phyloP scores from a whole-genome alignment of 768 basidiomycete genomes.

The Boletus rubescentipes region DNA sequence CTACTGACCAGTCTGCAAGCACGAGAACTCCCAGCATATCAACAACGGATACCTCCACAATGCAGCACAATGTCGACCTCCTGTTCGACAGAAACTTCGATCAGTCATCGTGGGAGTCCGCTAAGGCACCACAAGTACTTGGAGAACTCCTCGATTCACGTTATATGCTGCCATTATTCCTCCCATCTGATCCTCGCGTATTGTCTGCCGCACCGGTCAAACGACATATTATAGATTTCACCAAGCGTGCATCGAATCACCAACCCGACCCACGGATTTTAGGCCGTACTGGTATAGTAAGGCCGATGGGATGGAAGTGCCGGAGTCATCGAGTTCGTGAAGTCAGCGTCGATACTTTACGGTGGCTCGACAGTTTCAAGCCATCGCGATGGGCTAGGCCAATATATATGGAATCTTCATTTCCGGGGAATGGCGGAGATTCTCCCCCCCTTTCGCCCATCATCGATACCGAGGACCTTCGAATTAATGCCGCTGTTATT shows the following conservation, averaged over 20 bases:
- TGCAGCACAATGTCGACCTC: constrained; percentile 67
- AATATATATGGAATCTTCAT: constrained; percentile 32
- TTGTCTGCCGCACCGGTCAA: constrained; percentile 67
- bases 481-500: constrained; percentile 39
- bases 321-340: constrained; percentile 60
- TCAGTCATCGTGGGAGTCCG: constrained; percentile 74
- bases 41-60: constrained; percentile 34
- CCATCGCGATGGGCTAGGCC: constrained; percentile 57
- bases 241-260: constrained; percentile 16
- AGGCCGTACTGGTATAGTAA: constrained; percentile 40
- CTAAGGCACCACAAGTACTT: constrained; percentile 73
- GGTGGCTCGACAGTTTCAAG: constrained; percentile 67
- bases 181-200: constrained; percentile 79
- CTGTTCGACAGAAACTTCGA: constrained; percentile 72
- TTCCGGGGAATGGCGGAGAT: constrained; percentile 31
- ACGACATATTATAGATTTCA: constrained; percentile 19
- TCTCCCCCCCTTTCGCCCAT: constrained; percentile 27
- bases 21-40: constrained; percentile 31
- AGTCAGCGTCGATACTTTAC: constrained; percentile 56
- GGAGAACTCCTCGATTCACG: constrained; percentile 92
- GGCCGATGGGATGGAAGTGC: constrained; percentile 57
- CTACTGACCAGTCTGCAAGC: constrained; percentile 40
- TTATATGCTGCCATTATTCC: constrained; percentile 85
- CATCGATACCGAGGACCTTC: constrained; percentile 36
- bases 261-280: constrained; percentile 36